Conservation (phyloP, 371 early-diverging fungal genomes). For the Mortierella sp. region DNA sequence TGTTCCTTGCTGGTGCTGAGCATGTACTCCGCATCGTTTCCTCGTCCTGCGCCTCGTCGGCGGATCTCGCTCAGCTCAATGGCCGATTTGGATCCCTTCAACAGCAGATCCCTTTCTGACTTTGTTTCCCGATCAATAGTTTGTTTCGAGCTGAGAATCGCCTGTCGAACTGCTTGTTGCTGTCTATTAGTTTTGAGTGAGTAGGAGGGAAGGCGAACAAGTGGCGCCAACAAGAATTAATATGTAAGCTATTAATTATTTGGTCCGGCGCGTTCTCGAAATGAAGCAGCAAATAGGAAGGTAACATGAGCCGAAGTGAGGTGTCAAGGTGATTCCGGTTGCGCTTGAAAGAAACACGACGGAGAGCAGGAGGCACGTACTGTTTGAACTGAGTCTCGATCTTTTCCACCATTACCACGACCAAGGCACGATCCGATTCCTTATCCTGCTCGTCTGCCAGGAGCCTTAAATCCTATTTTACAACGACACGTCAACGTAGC, state of each 20-base stretch:
- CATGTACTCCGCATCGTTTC: constrained; percentile 57
- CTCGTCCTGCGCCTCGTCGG: constrained; percentile 57
- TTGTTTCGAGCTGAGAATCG: constrained; percentile 70
- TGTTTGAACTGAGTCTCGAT: constrained; percentile 72
- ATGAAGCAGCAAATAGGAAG: not conserved
- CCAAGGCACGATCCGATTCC: constrained; percentile 60
- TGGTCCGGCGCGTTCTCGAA: not conserved
- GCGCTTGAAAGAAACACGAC: not conserved
- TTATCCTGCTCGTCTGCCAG: constrained; percentile 75
- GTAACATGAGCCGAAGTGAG: not conserved
- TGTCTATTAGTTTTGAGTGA: constrained; percentile 62
- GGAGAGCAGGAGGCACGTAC: constrained; percentile 57
- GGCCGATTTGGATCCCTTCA: constrained; percentile 60
- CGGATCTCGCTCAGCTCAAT: constrained; percentile 51
- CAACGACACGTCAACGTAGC: not conserved
- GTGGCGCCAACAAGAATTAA: not conserved
- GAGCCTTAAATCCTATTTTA: constrained; percentile 63
- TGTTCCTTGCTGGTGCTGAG: constrained; percentile 56
- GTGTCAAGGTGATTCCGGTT: not conserved
- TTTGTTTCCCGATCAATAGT: constrained; percentile 68
- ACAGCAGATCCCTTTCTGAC: constrained; percentile 69
- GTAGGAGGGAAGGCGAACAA: not conserved
- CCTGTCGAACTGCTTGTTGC: constrained; percentile 66
- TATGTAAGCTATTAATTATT: not conserved
- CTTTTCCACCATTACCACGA: constrained; percentile 65